phyloP scores from a whole-genome alignment of 2,329 filamentous ascomycete genomes.

The Pseudogymnoascus sp. region DNA sequence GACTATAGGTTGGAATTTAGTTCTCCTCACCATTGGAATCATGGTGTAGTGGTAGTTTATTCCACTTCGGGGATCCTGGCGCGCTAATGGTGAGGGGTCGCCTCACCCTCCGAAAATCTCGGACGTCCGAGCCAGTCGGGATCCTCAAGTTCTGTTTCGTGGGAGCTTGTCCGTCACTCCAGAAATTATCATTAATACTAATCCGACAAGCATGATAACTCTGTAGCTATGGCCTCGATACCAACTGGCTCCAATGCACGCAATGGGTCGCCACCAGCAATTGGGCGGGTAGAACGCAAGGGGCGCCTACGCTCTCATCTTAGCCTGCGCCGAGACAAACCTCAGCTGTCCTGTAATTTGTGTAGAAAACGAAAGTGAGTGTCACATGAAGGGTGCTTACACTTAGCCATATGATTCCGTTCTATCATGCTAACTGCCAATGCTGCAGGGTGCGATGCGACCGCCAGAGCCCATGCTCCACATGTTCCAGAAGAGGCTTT shows the following conservation, averaged over 20 bases:
- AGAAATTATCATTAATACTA: not conserved
- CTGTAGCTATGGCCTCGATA: not conserved
- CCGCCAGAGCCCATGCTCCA: conserved; percentile 26
- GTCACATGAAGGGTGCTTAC: conserved; percentile 17
- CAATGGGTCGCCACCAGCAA: not conserved
- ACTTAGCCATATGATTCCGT: conserved; percentile 15
- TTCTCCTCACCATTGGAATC: not conserved
- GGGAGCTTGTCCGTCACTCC: not conserved
- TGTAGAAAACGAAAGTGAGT: conserved; percentile 28
- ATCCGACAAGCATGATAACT: not conserved
- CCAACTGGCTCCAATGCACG: not conserved
- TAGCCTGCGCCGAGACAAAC: conserved; percentile 26
- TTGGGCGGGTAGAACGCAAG: not conserved
- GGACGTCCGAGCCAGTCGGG: not conserved
- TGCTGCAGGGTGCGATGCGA: conserved; percentile 24
- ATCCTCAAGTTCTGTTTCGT: not conserved
- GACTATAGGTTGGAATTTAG: not conserved
- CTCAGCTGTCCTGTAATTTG: conserved; percentile 26
- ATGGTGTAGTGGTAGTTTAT: not conserved
- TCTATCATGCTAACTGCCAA: not conserved
- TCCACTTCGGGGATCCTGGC: not conserved
- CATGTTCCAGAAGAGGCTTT: conserved; percentile 24
- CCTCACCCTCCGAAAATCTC: conserved; percentile 2
- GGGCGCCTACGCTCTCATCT: conserved; percentile 21
- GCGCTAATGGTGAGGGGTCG: not conserved